phyloP scores from a whole-genome alignment of 768 basidiomycete species.

The Naematelia aurantialba region DNA sequence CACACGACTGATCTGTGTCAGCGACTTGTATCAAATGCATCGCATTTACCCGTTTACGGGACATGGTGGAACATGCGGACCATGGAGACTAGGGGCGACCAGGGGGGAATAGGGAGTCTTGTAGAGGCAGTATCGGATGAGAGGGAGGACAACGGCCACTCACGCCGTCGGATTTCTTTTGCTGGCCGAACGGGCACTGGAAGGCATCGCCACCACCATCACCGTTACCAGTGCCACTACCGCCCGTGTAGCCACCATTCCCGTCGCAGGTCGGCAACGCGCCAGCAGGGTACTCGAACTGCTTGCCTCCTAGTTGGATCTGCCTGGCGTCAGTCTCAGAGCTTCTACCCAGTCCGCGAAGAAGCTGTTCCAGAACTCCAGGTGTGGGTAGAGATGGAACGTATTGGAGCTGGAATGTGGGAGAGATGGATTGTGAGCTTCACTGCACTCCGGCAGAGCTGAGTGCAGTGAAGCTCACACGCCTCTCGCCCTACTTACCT shows the following conservation, averaged over 20 bases:
- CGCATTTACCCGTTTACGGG: too few relatives aligned
- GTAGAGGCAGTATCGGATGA: not conserved
- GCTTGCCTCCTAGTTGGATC: slow-evolving; percentile 2
- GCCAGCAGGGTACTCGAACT: not conserved
- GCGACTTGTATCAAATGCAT: too few relatives aligned
- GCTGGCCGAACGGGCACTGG: not conserved
- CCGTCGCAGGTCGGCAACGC: slow-evolving; percentile 4
- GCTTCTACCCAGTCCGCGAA: not conserved
- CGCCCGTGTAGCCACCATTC: slow-evolving; percentile 2
- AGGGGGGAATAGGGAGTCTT: not conserved
- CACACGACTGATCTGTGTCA: not conserved
- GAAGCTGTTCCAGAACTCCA: too few relatives aligned
- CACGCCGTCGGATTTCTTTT: slow-evolving; percentile 4
- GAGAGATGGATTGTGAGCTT: too few relatives aligned
- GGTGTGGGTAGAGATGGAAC: too few relatives aligned
- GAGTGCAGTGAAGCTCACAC: too few relatives aligned
- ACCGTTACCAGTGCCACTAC: not conserved
- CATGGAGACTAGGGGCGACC: not conserved
- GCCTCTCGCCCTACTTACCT: too few relatives aligned
- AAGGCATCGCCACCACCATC: slow-evolving; percentile 1
- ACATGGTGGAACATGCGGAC: not conserved
- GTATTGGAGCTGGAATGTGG: too few relatives aligned
- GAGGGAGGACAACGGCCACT: not conserved
- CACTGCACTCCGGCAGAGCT: too few relatives aligned
- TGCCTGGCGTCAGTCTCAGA: not conserved